Evolutionary conservation across 768 basidiomycete species (phyloP).

Genomic region (Grammothele lineata): DNA sequence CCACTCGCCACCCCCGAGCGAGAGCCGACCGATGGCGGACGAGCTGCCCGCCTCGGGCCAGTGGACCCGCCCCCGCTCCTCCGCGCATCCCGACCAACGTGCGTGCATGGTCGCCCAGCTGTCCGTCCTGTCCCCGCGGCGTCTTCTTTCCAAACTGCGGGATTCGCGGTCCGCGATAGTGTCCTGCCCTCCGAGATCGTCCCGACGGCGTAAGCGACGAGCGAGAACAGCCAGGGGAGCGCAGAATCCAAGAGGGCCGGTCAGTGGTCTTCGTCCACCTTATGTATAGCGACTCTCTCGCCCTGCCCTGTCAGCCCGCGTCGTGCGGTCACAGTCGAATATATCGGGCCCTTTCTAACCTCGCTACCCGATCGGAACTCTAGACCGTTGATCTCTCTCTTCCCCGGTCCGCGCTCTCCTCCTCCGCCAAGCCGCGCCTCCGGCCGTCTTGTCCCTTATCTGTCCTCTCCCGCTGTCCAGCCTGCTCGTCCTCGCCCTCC

Average conservation of each 20-base stretch:
- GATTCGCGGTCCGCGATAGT: slow-evolving; percentile 1
- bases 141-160: neutral
- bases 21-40: slow-evolving; percentile 15
- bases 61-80: slow-evolving; percentile 8
- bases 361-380: slow-evolving; percentile 12
- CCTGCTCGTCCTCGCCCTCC: too few relatives aligned
- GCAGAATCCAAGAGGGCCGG: neutral
- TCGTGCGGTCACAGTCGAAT: slow-evolving; percentile 11
- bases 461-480: too few relatives aligned
- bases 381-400: slow-evolving; percentile 7
- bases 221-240: neutral
- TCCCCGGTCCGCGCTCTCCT: too few relatives aligned
- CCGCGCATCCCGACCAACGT: slow-evolving; percentile 15
- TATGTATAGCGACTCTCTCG: too few relatives aligned
- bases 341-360: slow-evolving; percentile 12
- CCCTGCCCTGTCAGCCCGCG: slow-evolving; percentile 12
- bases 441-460: too few relatives aligned
- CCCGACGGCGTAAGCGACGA: slow-evolving; percentile 3
- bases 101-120: slow-evolving; percentile 10
- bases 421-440: too few relatives aligned
- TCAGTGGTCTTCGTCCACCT: neutral
- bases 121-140: too few relatives aligned
- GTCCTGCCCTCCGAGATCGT: slow-evolving; percentile 11
- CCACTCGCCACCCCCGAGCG: slow-evolving; percentile 7
- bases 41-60: slow-evolving; percentile 9